Percentiles rank a stretch among this genome's conserved stretches.
Conservation (phyloP, 495 filamentous ascomycete genomes). For the Annulohypoxylon maeteangense region DNA sequence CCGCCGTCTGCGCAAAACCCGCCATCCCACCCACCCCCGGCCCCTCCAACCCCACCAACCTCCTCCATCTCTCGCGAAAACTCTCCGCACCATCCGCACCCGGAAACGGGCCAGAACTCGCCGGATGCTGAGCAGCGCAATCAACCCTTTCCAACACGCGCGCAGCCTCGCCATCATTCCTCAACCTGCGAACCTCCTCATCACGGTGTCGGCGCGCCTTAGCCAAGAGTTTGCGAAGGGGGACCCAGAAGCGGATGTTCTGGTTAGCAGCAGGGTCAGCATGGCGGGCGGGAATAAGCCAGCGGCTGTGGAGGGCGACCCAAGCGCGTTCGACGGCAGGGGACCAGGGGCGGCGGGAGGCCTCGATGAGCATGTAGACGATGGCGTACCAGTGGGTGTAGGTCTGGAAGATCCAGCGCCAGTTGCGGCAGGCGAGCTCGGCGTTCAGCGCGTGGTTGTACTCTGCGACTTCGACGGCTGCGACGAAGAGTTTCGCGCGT, state of each 20-base stretch:
- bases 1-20: background rate
- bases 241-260: constrained; percentile 62
- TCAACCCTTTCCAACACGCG: constrained; percentile 49
- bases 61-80: constrained; percentile 55
- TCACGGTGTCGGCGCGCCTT: constrained; percentile 61
- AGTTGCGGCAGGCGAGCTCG: constrained; percentile 58
- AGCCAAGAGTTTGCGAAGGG: constrained; percentile 62
- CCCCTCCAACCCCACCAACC: constrained; percentile 39
- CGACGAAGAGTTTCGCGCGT: constrained; percentile 53
- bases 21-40: background rate
- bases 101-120: constrained; percentile 49
- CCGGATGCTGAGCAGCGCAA: constrained; percentile 43
- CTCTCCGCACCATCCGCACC: constrained; percentile 36
- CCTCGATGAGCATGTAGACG: constrained; percentile 61
- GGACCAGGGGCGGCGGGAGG: constrained; percentile 60
- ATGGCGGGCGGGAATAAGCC: constrained; percentile 54
- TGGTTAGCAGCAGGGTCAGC: constrained; percentile 48
- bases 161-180: constrained; percentile 45
- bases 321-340: constrained; percentile 65
- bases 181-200: constrained; percentile 53
- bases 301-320: constrained; percentile 62
- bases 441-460: constrained; percentile 64
- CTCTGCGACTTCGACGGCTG: constrained; percentile 65
- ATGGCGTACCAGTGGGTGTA: constrained; percentile 72
- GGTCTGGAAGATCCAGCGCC: constrained; percentile 70